These are phyloP conservation scores for Helianthus tuberosus DNA, from an alignment of 129 eudicot genomes.

Conservation along the genomic window DNA sequence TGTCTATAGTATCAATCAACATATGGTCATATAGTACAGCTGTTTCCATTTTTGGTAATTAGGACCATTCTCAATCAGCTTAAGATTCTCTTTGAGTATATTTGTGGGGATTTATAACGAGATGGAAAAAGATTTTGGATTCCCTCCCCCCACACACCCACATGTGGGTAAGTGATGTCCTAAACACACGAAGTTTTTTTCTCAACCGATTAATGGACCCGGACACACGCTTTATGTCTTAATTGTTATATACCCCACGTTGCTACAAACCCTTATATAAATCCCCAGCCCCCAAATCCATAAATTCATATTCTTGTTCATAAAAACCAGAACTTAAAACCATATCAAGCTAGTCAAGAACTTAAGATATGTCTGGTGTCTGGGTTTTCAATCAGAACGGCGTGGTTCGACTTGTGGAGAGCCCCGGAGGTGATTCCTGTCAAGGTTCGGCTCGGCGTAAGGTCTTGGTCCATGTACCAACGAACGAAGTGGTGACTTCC, in stretches of 20 bases:
- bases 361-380: constrained; percentile 75
- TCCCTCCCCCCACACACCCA: constrained; percentile 23
- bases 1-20: background rate
- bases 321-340: constrained; percentile 11
- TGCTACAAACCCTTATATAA: constrained; percentile 45
- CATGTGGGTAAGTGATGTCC: constrained; percentile 37
- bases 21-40: constrained; percentile 7
- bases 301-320: constrained; percentile 24
- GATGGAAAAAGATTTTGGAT: constrained; percentile 30
- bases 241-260: background rate
- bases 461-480: constrained; percentile 57
- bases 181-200: constrained; percentile 19
- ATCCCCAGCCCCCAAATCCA: constrained; percentile 31
- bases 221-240: background rate
- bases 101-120: constrained; percentile 28
- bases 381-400: constrained; percentile 91
- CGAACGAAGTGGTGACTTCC: constrained; percentile 70
- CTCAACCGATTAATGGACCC: constrained; percentile 15
- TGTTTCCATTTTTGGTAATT: constrained; percentile 4
- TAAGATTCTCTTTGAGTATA: constrained; percentile 9
- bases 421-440: constrained; percentile 57
- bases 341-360: background rate
- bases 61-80: background rate
- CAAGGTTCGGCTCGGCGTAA: constrained; percentile 49
- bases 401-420: constrained; percentile 74